phyloP scores from a whole-genome alignment of 2,329 filamentous ascomycete genomes.

The Monilinia polystroma region DNA sequence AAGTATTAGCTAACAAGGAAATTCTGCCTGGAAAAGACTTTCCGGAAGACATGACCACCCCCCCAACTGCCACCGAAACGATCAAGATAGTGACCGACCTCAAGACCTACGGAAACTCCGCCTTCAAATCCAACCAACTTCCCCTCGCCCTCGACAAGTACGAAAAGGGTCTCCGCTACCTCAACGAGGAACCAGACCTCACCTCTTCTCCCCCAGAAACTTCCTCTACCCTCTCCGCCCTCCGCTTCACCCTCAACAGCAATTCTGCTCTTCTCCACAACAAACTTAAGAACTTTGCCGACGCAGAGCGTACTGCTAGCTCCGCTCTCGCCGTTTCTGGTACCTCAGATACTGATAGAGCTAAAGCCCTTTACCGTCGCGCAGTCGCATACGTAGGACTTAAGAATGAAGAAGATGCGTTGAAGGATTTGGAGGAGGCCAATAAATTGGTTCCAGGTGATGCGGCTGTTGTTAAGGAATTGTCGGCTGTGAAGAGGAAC shows the following conservation, averaged over 20 bases:
- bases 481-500: slow-evolving; percentile 74
- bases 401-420: slow-evolving; percentile 81
- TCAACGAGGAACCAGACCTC: slow-evolving; percentile 77
- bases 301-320: slow-evolving; percentile 67
- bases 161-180: slow-evolving; percentile 85
- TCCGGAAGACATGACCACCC: slow-evolving; percentile 74
- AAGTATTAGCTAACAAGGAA: slow-evolving; percentile 13
- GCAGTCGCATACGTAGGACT: slow-evolving; percentile 71
- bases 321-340: slow-evolving; percentile 68
- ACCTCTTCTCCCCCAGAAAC: slow-evolving; percentile 70
- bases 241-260: slow-evolving; percentile 83
- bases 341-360: slow-evolving; percentile 73
- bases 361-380: slow-evolving; percentile 84
- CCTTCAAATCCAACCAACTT: slow-evolving; percentile 77
- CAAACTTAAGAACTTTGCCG: slow-evolving; percentile 72
- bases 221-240: slow-evolving; percentile 63
- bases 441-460: slow-evolving; percentile 73
- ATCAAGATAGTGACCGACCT: slow-evolving; percentile 78
- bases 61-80: slow-evolving; percentile 62
- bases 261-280: slow-evolving; percentile 84
- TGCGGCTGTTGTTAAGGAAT: slow-evolving; percentile 70
- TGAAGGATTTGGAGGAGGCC: slow-evolving; percentile 73
- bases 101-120: slow-evolving; percentile 89
- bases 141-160: slow-evolving; percentile 82
- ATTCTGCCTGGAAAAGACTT: slow-evolving; percentile 56